A percentile compares a stretch with the other conserved stretches of the same genome.
Evolutionary conservation across 768 basidiomycete species (phyloP).

Genomic region (Xerocomus spinulosus): DNA sequence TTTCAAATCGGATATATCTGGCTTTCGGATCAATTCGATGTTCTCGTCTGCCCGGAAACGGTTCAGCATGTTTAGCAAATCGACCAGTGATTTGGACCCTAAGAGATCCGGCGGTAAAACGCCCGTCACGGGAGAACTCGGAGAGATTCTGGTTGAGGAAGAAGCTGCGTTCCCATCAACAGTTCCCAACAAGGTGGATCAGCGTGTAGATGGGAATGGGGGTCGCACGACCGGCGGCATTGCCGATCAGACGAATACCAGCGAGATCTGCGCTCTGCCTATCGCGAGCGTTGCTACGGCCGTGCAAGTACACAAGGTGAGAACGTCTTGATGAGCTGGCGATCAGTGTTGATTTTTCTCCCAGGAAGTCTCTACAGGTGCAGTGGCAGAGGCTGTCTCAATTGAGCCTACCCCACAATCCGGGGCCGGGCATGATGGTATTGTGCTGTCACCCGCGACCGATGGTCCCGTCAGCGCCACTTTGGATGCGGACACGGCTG

Average conservation of each 20-base stretch:
- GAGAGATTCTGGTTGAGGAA: slow-evolving; percentile 60
- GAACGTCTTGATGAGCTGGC: slow-evolving; percentile 2
- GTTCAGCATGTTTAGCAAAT: slow-evolving; percentile 54
- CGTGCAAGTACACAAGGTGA: slow-evolving; percentile 8
- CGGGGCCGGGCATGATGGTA: neutral
- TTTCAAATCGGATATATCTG: slow-evolving; percentile 39
- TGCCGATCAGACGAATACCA: slow-evolving; percentile 8
- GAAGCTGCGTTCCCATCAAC: slow-evolving; percentile 21
- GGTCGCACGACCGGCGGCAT: slow-evolving; percentile 19
- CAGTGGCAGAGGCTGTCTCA: slow-evolving; percentile 9
- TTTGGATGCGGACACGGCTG: neutral
- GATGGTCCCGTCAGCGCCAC: too few species aligned
- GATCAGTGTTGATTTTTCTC: slow-evolving; percentile 4
- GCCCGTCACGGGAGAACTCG: slow-evolving; percentile 60
- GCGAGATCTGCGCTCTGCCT: slow-evolving; percentile 3
- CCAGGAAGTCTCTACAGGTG: slow-evolving; percentile 4
- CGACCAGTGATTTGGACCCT: slow-evolving; percentile 14
- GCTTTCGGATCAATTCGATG: slow-evolving; percentile 36
- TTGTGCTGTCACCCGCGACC: too few species aligned
- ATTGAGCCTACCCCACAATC: slow-evolving; percentile 15
- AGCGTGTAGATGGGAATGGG: slow-evolving; percentile 25
- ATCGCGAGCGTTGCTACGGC: neutral
- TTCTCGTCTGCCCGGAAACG: slow-evolving; percentile 53
- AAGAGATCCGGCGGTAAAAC: slow-evolving; percentile 34
- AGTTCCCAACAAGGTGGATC: slow-evolving; percentile 27